phyloP scores from a whole-genome alignment of 1,284 basidiomycete species.

The Sporisorium iseilematis-ciliati region DNA sequence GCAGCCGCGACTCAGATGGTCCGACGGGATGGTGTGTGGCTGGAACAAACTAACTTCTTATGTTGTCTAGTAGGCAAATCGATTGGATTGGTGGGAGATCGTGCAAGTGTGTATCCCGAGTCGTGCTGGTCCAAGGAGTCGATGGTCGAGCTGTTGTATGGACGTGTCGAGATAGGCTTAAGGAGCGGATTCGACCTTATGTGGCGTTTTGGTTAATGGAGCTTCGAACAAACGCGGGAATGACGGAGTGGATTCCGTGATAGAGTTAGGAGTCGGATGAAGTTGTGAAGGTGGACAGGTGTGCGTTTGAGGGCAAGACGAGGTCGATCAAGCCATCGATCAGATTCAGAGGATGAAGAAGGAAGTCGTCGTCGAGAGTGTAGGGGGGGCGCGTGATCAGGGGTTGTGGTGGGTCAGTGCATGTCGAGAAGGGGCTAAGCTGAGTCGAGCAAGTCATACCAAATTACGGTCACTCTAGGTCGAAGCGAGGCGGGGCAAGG shows the following conservation, averaged over 20 bases:
- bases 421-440: not conserved
- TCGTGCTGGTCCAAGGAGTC: not conserved
- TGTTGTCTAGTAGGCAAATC: not conserved
- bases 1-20: not conserved
- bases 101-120: not conserved
- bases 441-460: not conserved
- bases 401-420: not conserved
- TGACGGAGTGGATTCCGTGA: conserved; percentile 1
- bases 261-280: not conserved
- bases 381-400: not conserved
- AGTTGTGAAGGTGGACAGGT: not conserved
- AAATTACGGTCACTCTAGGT: not conserved
- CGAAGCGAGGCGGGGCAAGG: not conserved
- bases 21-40: not conserved
- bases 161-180: conserved; percentile 1
- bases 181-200: not conserved
- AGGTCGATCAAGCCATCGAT: conserved; percentile 4
- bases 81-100: not conserved
- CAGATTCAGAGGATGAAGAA: conserved; percentile 8
- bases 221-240: not conserved
- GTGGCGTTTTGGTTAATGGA: conserved; percentile 4
- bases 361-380: conserved; percentile 1
- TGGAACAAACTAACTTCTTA: not conserved
- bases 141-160: not conserved
- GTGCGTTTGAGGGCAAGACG: not conserved